phyloP scores from a whole-genome alignment of 208 protist genomes.

The Crithidia thermophila region DNA sequence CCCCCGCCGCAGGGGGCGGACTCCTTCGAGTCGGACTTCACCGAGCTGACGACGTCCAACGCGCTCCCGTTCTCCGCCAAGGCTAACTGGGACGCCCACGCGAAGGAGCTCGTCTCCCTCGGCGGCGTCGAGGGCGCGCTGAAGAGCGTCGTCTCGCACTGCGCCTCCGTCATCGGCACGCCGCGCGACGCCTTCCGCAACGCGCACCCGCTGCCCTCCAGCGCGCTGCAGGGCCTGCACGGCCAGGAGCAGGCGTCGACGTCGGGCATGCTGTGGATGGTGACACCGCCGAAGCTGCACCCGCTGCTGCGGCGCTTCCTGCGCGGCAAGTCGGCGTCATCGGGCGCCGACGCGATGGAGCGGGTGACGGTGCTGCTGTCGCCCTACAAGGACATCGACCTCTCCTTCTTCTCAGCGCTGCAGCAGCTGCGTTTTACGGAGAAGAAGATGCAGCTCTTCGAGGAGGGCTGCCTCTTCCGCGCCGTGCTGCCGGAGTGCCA shows the following conservation, averaged over 20 bases:
- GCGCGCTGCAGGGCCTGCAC: conserved; percentile 53
- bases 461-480: conserved; percentile 87
- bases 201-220: conserved; percentile 64
- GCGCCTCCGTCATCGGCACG: conserved; percentile 65
- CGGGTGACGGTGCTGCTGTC: conserved; percentile 85
- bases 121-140: conserved; percentile 70
- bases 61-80: conserved; percentile 52
- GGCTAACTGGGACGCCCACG: conserved; percentile 70
- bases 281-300: conserved; percentile 77
- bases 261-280: conserved; percentile 84
- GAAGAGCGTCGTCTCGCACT: conserved; percentile 74
- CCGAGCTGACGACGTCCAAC: conserved; percentile 58
- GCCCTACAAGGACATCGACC: conserved; percentile 79
- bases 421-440: conserved; percentile 91
- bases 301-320: conserved; percentile 68
- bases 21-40: conserved; percentile 87
- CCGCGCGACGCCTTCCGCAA: conserved; percentile 79
- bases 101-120: conserved; percentile 61
- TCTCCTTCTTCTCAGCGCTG: conserved; percentile 88
- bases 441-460: conserved; percentile 92
- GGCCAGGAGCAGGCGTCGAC: conserved; percentile 87
- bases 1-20: conserved; percentile 64
- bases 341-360: conserved; percentile 88
- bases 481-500: conserved; percentile 86
- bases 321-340: conserved; percentile 66